Conservation (phyloP, 306 rosid species). For the Notholithocarpus densiflorus region DNA sequence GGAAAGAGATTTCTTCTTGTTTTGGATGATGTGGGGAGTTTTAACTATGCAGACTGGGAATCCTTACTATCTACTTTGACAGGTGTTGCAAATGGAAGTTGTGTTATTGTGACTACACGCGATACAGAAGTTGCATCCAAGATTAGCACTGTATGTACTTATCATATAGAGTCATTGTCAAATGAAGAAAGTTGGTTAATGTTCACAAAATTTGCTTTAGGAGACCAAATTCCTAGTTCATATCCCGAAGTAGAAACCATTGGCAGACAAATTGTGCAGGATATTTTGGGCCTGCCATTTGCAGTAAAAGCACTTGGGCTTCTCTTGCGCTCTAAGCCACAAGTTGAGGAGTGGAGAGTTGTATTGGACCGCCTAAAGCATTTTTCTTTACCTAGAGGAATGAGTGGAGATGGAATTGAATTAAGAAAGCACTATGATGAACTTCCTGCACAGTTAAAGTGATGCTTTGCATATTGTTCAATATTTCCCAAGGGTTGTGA, state of each 20-base stretch:
- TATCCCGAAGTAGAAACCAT: neutral
- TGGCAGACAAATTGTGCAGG: conserved; percentile 9
- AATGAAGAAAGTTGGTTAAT: conserved; percentile 7
- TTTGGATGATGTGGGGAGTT: conserved; percentile 23
- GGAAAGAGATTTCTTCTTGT: conserved; percentile 12
- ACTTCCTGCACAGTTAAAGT: conserved; percentile 11
- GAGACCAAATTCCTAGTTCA: neutral
- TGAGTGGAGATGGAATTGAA: too few relatives aligned
- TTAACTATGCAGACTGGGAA: conserved; percentile 3
- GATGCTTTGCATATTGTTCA: too few relatives aligned
- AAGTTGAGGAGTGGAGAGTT: too few relatives aligned
- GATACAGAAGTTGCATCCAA: neutral
- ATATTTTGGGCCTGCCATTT: conserved; percentile 16
- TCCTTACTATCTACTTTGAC: neutral
- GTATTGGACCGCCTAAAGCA: too few relatives aligned
- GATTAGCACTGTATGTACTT: neutral
- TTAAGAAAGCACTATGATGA: neutral
- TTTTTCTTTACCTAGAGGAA: too few relatives aligned
- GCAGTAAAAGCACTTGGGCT: conserved; percentile 20
- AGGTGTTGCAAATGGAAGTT: neutral
- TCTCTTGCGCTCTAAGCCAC: neutral
- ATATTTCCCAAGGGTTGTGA: too few relatives aligned
- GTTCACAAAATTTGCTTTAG: conserved; percentile 8
- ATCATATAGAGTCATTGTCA: neutral
- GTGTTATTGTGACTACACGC: conserved; percentile 23